A percentile compares a stretch with the other conserved stretches of the same genome.
phyloP scores from a whole-genome alignment of 148 eudicot species.

The Rhododendron vialii region DNA sequence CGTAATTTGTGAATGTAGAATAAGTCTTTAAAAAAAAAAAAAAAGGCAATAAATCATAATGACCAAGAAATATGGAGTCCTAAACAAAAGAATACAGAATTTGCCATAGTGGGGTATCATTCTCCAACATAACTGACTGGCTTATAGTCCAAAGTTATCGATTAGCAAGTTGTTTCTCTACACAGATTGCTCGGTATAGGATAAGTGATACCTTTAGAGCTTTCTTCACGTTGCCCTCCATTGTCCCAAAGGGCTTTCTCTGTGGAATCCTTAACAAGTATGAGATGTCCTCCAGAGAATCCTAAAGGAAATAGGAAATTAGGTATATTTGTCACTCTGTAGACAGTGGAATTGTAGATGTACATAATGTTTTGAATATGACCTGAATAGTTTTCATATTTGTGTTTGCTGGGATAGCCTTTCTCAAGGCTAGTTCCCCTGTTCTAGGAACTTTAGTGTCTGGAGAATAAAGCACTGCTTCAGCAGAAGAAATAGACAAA shows the following conservation, averaged over 20 bases:
- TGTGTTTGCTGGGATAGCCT: constrained; percentile 89
- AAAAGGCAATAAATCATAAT: neutral
- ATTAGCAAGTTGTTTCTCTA: neutral
- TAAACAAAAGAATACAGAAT: neutral
- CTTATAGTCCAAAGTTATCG: neutral
- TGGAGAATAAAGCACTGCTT: constrained; percentile 56
- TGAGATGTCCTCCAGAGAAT: constrained; percentile 85
- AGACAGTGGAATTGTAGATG: neutral
- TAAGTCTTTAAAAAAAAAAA: neutral
- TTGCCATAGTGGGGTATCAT: neutral
- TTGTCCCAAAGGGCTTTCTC: constrained; percentile 91
- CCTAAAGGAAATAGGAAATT: constrained; percentile 33
- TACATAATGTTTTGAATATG: neutral
- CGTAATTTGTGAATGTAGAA: neutral
- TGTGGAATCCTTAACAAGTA: constrained; percentile 97
- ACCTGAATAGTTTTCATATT: constrained; percentile 95
- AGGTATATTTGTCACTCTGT: neutral
- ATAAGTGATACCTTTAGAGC: constrained; percentile 66
- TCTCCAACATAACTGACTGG: neutral
- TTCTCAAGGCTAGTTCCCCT: constrained; percentile 70
- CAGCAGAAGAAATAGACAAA: constrained; percentile 16
- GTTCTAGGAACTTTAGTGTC: constrained; percentile 97
- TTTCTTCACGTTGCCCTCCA: constrained; percentile 97
- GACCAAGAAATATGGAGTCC: neutral
- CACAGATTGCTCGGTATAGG: neutral